A percentile compares a stretch with the other conserved stretches of the same genome.
Conservation (phyloP, 2,329 filamentous ascomycete species). For the Aspergillus thermomutatus region DNA sequence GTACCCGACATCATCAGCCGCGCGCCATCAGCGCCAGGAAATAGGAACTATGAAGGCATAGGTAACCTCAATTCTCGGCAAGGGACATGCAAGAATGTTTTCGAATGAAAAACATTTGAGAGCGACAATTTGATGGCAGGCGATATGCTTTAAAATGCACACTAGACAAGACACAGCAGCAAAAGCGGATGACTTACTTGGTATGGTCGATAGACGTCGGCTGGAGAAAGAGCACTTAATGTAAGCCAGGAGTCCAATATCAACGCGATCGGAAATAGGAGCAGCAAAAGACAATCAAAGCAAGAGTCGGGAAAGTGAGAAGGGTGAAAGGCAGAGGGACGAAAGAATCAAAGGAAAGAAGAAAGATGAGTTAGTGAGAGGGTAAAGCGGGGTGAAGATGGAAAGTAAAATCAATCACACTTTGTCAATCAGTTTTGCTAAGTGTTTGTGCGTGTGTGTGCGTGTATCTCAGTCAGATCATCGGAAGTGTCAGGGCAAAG, state of each 20-base stretch:
- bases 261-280: conserved; percentile 14
- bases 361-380: neutral
- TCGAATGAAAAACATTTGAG: neutral
- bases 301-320: conserved; percentile 5
- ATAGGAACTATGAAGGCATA: neutral
- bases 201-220: conserved; percentile 47
- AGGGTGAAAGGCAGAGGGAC: neutral
- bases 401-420: neutral
- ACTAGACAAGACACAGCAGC: neutral
- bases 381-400: neutral
- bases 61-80: neutral
- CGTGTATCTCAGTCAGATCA: neutral
- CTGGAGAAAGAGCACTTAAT: conserved; percentile 27
- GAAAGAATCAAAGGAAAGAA: conserved; percentile 1
- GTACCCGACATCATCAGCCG: neutral
- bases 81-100: neutral
- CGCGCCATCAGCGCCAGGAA: neutral
- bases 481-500: neutral
- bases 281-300: conserved; percentile 7
- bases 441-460: neutral
- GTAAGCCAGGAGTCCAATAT: conserved; percentile 17
- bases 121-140: neutral
- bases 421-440: neutral
- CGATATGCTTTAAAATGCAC: neutral
- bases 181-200: conserved; percentile 38